Base-by-base conservation (phyloP, 192 early-diverging fungal genomes). In the Gamsiella multidivaricata region DNA sequence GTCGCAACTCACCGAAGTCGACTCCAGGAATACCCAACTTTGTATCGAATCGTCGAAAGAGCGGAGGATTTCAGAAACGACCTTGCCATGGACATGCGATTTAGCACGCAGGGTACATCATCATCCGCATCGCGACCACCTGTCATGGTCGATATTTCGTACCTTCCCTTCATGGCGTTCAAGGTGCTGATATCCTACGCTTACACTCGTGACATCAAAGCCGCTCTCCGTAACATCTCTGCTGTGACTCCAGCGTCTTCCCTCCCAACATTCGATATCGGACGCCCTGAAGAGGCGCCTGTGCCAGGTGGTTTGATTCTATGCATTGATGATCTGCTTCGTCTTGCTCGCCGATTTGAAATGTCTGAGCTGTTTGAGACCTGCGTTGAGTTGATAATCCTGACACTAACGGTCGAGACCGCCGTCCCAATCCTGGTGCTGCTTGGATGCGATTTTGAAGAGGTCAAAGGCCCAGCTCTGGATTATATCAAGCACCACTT, bases 91-190 rank as follows among this genome's bases (percentile, higher is more conserved):
- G 28, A n/a, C 2, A 45, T 46, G 25, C 1, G 25, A 17, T 36
- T 32, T 3, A 33, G 15, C 17, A 3, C 18, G 5, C 12, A 6
- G 32, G 31, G 32, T 3, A 9, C 9, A 5, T 2, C 0, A 34
- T 32, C 31, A 23, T 31, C 0, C 6, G 28, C 42, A 31, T 32
- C 18, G 32, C 58, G 17, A 29, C 14, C 58, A 29, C 61, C 61
- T 37, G 23, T 62, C 47, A 51, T 26, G 0, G 61, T 62, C 18
- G 49, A 62, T 9, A 51, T 62, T 8, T 62, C 61, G 15, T 23
- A 51, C 17, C 4, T 62, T 9, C 12, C 45, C 0, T 49, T 51
- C 20, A 3, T 31, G 8, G 49, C 61, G 20, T 62, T 62, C 22
- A 28, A 28, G n/a, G 61, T 47, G 12, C 7, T 62, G 47, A 22